A percentile compares a stretch with the other conserved stretches of the same genome.
Evolutionary conservation across 2,329 filamentous ascomycete genomes (phyloP).

Genomic region (Pseudopithomyces maydicus): DNA sequence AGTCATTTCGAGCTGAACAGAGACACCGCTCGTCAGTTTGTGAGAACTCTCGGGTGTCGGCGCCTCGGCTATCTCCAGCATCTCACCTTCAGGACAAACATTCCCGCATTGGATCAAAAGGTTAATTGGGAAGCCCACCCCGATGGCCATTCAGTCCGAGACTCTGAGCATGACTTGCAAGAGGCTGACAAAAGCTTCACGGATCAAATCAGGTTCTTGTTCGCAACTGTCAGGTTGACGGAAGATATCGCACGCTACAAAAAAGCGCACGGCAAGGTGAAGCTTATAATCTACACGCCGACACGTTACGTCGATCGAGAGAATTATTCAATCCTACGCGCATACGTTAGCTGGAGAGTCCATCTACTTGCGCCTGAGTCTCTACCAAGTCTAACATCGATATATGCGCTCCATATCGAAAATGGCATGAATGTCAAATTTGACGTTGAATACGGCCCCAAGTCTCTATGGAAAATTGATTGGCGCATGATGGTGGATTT

Average conservation of each 20-base stretch:
- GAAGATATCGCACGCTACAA: neutral
- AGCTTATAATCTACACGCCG: constrained; percentile 5
- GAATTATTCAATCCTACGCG: neutral
- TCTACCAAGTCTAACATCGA: neutral
- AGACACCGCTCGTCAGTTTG: constrained; percentile 11
- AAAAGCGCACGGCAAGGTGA: neutral
- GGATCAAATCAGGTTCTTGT: constrained; percentile 3
- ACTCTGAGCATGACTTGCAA: neutral
- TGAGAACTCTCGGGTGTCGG: constrained; percentile 11
- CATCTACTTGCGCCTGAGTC: constrained; percentile 2
- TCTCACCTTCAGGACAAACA: constrained; percentile 8
- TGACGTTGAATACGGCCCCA: neutral
- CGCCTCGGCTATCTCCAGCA: constrained; percentile 15
- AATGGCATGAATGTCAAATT: neutral
- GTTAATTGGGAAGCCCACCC: neutral
- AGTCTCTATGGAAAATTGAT: constrained; percentile 2
- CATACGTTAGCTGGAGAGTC: constrained; percentile 7
- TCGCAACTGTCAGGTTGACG: neutral
- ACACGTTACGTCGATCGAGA: neutral
- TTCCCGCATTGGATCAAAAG: constrained; percentile 7
- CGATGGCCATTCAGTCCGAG: neutral
- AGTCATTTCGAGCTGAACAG: constrained; percentile 8
- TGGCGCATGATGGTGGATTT: neutral
- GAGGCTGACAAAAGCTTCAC: constrained; percentile 2
- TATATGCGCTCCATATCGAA: neutral